Evolutionary conservation across 495 filamentous ascomycete species (phyloP).

Genomic region (Penicillium subrubescens): DNA sequence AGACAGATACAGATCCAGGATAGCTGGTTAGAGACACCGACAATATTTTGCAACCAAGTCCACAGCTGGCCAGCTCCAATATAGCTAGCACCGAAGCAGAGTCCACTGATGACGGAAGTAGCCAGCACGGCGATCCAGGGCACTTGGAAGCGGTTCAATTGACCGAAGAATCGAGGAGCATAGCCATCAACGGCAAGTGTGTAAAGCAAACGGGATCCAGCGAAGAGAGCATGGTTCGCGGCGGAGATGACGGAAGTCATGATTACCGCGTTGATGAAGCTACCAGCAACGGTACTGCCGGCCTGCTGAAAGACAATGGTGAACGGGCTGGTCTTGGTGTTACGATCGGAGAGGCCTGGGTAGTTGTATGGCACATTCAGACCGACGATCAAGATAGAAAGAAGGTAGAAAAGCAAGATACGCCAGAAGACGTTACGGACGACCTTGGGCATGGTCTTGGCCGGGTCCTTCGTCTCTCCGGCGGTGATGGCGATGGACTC

Average conservation of each 20-base stretch:
- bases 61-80: constrained; percentile 61
- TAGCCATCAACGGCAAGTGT: constrained; percentile 50
- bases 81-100: constrained; percentile 63
- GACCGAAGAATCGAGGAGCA: constrained; percentile 49
- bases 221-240: constrained; percentile 57
- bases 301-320: constrained; percentile 55
- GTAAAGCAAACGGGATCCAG: constrained; percentile 54
- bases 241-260: constrained; percentile 57
- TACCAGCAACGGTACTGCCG: constrained; percentile 50
- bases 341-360: constrained; percentile 41
- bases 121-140: constrained; percentile 62
- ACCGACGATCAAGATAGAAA: constrained; percentile 52
- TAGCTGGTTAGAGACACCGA: constrained; percentile 65
- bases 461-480: constrained; percentile 53
- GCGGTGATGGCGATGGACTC: constrained; percentile 60
- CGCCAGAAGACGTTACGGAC: constrained; percentile 58
- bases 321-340: constrained; percentile 52
- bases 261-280: constrained; percentile 59
- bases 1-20: constrained; percentile 62
- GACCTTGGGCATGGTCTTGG: constrained; percentile 49
- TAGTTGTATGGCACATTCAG: constrained; percentile 58
- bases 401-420: constrained; percentile 54
- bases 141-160: constrained; percentile 56
- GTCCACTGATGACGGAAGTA: constrained; percentile 55
- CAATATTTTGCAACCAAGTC: constrained; percentile 62